Evolutionary conservation across 106 monocot genomes (phyloP).

Genomic region (Platanthera guangdongensis): DNA sequence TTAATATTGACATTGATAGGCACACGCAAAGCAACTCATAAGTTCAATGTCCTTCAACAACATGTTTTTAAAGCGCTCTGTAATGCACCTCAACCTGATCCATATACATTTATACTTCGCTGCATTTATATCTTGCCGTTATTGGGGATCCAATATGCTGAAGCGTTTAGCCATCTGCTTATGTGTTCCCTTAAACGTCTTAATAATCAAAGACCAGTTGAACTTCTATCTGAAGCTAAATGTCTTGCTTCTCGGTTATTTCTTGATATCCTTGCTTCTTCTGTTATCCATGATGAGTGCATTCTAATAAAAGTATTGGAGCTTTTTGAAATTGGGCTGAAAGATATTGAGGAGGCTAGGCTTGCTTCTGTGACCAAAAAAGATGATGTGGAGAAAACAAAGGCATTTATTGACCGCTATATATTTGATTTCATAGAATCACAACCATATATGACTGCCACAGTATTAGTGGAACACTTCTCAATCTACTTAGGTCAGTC

Average conservation of each 20-base stretch:
- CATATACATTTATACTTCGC: constrained; percentile 61
- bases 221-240: constrained; percentile 55
- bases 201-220: constrained; percentile 20
- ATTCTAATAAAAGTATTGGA: constrained; percentile 76
- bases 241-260: constrained; percentile 43
- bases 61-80: constrained; percentile 48
- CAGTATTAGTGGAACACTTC: constrained; percentile 59
- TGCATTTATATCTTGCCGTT: constrained; percentile 78
- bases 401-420: constrained; percentile 32
- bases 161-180: constrained; percentile 89
- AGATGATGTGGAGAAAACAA: constrained; percentile 32
- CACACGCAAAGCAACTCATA: constrained; percentile 70
- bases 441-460: constrained; percentile 67
- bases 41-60: constrained; percentile 75
- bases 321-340: constrained; percentile 54
- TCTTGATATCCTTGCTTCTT: constrained; percentile 49
- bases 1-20: constrained; percentile 22
- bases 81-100: constrained; percentile 51
- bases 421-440: constrained; percentile 50
- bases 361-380: constrained; percentile 27
- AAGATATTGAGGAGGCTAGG: constrained; percentile 59
- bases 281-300: constrained; percentile 63
- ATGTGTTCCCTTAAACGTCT: constrained; percentile 63
- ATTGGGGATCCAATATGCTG: constrained; percentile 65
- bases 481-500: constrained; percentile 33